phyloP scores from a whole-genome alignment of 148 eudicot genomes.

The Euryodendron excelsum region DNA sequence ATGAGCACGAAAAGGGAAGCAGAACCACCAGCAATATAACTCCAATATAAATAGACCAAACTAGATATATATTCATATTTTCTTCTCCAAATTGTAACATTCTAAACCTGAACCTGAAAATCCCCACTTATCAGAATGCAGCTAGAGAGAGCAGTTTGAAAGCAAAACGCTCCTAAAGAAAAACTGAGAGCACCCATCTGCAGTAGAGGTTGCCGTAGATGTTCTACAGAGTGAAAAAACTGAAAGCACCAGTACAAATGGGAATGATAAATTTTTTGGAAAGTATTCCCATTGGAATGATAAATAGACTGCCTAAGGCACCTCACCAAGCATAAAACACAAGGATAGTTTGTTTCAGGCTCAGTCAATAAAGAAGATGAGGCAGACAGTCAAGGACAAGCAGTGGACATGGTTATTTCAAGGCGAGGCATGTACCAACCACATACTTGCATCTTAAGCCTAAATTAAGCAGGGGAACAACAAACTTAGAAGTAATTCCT shows the following conservation, averaged over 20 bases:
- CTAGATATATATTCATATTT: neutral
- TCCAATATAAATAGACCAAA: neutral
- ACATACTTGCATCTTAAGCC: neutral
- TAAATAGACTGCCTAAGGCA: neutral
- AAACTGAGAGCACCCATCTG: neutral
- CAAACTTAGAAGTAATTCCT: neutral
- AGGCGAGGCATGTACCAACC: neutral
- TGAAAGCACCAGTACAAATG: slow-evolving; percentile 5
- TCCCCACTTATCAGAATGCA: neutral
- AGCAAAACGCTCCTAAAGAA: neutral
- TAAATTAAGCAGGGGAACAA: neutral
- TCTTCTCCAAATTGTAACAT: neutral
- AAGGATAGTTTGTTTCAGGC: neutral
- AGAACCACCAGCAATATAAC: neutral
- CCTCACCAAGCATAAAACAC: neutral
- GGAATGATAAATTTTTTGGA: no score
- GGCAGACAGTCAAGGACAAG: neutral
- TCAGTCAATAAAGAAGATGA: neutral
- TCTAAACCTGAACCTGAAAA: neutral
- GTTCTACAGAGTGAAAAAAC: neutral
- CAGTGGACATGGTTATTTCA: neutral
- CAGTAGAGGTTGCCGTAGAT: neutral
- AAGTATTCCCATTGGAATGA: no score
- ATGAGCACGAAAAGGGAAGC: neutral
- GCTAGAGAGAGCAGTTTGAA: neutral